Percentiles rank a stretch among this genome's conserved stretches.
Conservation (phyloP, 768 basidiomycete genomes). For the Austroboletus festivus region DNA sequence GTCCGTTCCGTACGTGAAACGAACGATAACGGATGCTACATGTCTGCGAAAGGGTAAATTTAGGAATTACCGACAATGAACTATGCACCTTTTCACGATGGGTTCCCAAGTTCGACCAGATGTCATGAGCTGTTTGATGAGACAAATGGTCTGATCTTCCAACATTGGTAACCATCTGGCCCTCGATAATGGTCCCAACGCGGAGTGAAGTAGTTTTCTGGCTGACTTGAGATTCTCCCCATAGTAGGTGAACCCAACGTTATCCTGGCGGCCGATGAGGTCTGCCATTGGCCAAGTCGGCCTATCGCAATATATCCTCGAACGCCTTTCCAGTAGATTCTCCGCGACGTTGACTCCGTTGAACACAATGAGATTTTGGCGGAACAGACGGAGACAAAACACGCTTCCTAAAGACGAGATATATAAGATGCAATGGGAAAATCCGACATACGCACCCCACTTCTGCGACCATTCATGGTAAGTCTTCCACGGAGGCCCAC, state of each 20-base stretch:
- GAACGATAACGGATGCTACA: constrained; percentile 35
- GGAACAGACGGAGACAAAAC: constrained; percentile 46
- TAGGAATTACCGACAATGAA: not conserved
- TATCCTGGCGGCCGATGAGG: constrained; percentile 39
- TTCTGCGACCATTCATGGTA: constrained; percentile 4
- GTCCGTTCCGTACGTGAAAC: constrained; percentile 41
- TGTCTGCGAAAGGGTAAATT: constrained; percentile 19
- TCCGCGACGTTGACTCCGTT: constrained; percentile 39
- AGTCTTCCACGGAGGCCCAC: constrained; percentile 4
- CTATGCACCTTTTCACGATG: not conserved
- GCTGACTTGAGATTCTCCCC: constrained; percentile 30
- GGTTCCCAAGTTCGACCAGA: not conserved
- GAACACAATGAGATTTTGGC: constrained; percentile 40
- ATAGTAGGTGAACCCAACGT: constrained; percentile 34
- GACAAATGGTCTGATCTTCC: constrained; percentile 2
- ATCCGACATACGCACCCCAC: constrained; percentile 20
- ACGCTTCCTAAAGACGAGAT: constrained; percentile 23
- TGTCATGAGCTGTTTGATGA: constrained; percentile 2
- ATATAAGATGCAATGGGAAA: not conserved
- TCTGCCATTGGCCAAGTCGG: constrained; percentile 46
- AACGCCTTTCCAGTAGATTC: constrained; percentile 45
- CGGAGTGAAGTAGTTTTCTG: constrained; percentile 38
- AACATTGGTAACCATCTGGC: constrained; percentile 1
- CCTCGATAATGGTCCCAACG: constrained; percentile 25
- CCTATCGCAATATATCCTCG: constrained; percentile 47